These are phyloP conservation scores for Cercophora newfieldiana DNA, from an alignment of 495 filamentous ascomycete genomes.

Conservation along the genomic window DNA sequence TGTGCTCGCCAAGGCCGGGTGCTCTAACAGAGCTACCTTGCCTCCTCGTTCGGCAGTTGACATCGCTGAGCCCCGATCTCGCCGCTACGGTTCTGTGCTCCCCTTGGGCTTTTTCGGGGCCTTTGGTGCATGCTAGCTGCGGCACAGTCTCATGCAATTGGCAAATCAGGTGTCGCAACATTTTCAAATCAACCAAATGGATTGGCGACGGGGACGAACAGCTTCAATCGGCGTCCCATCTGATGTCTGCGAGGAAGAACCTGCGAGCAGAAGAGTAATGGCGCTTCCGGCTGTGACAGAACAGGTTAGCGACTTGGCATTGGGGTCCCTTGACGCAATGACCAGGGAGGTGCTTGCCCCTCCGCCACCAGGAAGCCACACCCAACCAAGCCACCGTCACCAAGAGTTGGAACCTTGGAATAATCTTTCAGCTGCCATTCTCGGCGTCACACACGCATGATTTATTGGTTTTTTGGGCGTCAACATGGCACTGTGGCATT, in stretches of 20 bases:
- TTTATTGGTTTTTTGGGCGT: no score
- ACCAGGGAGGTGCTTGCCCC: neutral
- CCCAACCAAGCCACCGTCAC: no score
- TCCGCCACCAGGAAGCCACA: neutral
- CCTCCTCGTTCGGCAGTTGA: slow-evolving; percentile 7
- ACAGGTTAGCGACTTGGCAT: neutral
- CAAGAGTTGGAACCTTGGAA: no score
- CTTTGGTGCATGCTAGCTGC: neutral
- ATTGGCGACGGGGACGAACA: neutral
- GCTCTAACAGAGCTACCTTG: slow-evolving; percentile 3
- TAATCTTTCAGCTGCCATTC: no score
- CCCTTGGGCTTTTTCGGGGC: neutral
- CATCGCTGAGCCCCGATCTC: neutral
- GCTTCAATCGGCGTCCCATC: neutral
- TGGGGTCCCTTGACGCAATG: neutral
- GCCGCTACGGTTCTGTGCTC: neutral
- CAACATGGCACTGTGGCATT: no score
- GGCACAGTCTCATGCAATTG: neutral
- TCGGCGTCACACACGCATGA: no score
- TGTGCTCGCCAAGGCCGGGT: neutral
- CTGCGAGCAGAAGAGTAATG: neutral
- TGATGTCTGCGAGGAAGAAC: neutral
- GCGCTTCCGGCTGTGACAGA: neutral
- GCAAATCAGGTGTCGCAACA: neutral
- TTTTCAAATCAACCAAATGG: neutral